Evolutionary conservation across 1,139 yeast genomes (phyloP), one percentile per base, ranked within the genome.

Genomic region (Lodderomyces jiufengensis): DNA sequence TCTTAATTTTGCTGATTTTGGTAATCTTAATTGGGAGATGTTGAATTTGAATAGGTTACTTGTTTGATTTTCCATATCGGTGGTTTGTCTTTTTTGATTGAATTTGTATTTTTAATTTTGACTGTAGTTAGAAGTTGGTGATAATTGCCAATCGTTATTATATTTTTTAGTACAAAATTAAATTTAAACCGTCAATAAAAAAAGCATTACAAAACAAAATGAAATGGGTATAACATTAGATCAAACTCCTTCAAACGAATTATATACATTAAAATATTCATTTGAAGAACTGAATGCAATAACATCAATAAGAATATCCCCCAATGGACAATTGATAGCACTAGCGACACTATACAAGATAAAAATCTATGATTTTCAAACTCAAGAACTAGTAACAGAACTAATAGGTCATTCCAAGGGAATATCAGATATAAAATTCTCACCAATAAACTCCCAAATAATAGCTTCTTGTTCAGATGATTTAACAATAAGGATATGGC

Each of bases 381-480:
- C 43, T 5, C 63, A 57, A 5, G 27, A 40, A 11, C 31, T 48
- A n/a, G 40, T 65, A 5, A 53, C 69, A 12, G 63, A 68, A 3
- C 54, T 84, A 5, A 51, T 48, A 5, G 92, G 90, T 1, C 96
- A 87, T 50, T 55, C 74, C 3, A 69, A 63, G 35, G 95, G 95
- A 0, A 63, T 87, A 3, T 80, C 86, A 5, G 86, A 80, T 43
- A 50, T 87, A 1, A 71, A 73, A 23, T 92, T 88, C 77, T 77
- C 92, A 0, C 90, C 92, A 2, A 59, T 63, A 23, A 82, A 84
- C 54, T 71, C 84, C n/a, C 64, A 68, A 40, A 75, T 82, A 33
- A 44, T 92, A 5, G 97, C 95, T 2, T 78, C 95, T 0, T 92
- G 84, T 1, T 83, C 95, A 0, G 97, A 92, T 54, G 98, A 92